phyloP scores from a whole-genome alignment of 225 moss, liverwort and hornwort genomes.

The Neckera pumila region DNA sequence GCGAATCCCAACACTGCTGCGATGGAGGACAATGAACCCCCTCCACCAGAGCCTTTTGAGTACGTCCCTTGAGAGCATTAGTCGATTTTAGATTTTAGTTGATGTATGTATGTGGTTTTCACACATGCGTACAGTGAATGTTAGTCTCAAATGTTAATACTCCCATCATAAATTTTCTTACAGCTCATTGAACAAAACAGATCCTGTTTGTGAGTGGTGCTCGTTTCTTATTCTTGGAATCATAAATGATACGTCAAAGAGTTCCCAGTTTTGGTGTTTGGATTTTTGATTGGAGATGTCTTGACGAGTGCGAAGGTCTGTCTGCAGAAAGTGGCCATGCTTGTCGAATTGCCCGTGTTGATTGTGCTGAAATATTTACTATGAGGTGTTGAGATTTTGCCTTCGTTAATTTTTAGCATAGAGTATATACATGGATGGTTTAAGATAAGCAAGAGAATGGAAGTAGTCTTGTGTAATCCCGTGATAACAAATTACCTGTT shows the following conservation, averaged over 20 bases:
- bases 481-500: neutral
- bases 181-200: neutral
- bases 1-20: neutral
- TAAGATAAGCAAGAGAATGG: neutral
- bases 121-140: neutral
- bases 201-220: neutral
- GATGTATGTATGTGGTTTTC: neutral
- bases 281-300: neutral
- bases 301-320: neutral
- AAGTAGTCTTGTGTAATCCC: no score
- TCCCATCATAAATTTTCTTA: neutral
- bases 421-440: neutral
- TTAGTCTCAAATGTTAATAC: slow-evolving; percentile 24
- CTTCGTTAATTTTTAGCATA: no score
- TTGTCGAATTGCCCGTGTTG: fast-evolving
- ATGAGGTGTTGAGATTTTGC: no score
- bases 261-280: neutral
- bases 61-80: slow-evolving; percentile 17
- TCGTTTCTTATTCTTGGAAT: neutral
- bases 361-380: neutral
- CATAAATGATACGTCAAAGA: neutral
- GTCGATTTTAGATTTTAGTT: neutral
- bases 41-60: slow-evolving; percentile 42
- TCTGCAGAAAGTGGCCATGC: neutral
- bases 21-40: slow-evolving; percentile 30